Evolutionary conservation across 148 eudicot genomes (phyloP).

Genomic region (Rheum nobile): DNA sequence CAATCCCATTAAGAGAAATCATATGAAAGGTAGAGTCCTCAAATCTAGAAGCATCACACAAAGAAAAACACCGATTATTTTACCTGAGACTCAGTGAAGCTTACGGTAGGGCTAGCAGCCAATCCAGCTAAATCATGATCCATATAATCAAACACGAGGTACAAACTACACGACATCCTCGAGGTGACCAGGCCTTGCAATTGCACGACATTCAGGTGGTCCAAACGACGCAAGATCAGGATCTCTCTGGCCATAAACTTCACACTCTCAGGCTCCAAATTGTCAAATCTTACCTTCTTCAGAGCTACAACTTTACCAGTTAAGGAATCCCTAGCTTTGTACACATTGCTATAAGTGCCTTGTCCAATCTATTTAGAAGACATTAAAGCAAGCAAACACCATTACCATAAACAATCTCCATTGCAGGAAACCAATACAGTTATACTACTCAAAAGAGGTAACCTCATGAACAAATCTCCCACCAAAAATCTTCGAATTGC

Average conservation of each 20-base stretch:
- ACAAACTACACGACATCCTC: constrained; percentile 78
- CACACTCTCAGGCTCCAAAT: constrained; percentile 88
- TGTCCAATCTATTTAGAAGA: constrained; percentile 53
- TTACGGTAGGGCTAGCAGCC: constrained; percentile 57
- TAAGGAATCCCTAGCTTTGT: constrained; percentile 68
- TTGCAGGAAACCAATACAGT: not conserved
- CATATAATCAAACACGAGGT: constrained; percentile 82
- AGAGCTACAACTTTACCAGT: constrained; percentile 70
- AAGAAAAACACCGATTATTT: not conserved
- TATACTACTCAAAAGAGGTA: not conserved
- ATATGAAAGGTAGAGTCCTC: no score
- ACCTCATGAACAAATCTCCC: no score
- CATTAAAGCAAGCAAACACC: constrained; percentile 2
- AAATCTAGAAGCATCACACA: not conserved
- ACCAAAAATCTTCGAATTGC: not conserved
- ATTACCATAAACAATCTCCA: not conserved
- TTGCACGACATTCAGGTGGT: constrained; percentile 74
- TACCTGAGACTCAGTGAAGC: constrained; percentile 80
- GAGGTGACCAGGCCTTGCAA: constrained; percentile 77
- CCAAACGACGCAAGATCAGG: constrained; percentile 56
- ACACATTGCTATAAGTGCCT: constrained; percentile 91
- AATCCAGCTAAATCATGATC: constrained; percentile 86
- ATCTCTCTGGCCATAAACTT: constrained; percentile 87
- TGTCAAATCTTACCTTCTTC: constrained; percentile 81
- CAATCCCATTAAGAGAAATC: not conserved